Conservation (phyloP, 768 basidiomycete genomes). For the Termitomyces sp. region DNA sequence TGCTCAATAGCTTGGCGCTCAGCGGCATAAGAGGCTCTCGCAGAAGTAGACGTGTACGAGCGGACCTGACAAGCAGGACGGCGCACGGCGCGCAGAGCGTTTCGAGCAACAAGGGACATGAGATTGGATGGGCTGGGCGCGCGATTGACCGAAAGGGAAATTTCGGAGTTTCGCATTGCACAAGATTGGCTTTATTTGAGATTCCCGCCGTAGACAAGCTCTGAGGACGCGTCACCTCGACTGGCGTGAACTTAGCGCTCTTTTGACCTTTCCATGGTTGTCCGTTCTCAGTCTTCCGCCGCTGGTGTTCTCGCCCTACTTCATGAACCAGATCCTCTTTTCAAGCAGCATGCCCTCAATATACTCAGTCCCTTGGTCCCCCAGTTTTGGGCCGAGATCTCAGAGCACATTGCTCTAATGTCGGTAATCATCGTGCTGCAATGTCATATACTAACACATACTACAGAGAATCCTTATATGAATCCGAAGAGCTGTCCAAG, state of each 20-base stretch:
- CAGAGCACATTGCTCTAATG: constrained; percentile 90
- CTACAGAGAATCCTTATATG: constrained; percentile 84
- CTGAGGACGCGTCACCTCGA: constrained; percentile 42
- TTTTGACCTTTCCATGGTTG: constrained; percentile 49
- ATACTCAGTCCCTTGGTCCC: constrained; percentile 81
- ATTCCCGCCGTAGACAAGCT: constrained; percentile 23
- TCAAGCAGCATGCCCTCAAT: constrained; percentile 90
- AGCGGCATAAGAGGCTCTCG: constrained; percentile 39
- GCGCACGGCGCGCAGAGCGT: constrained; percentile 43
- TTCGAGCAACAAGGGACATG: constrained; percentile 53
- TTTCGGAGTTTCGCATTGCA: constrained; percentile 29
- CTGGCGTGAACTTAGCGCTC: constrained; percentile 9
- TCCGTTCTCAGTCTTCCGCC: constrained; percentile 73
- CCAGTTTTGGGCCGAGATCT: constrained; percentile 98
- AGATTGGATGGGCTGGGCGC: constrained; percentile 6
- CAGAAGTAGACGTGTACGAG: constrained; percentile 37
- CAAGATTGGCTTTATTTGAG: constrained; percentile 30
- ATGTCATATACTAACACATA: constrained; percentile 10
- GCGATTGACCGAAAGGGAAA: constrained; percentile 23
- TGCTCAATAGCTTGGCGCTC: constrained; percentile 56
- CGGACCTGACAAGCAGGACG: constrained; percentile 42
- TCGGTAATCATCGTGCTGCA: constrained; percentile 36
- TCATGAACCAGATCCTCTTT: constrained; percentile 79
- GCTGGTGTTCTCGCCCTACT: constrained; percentile 91
- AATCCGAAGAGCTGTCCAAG: constrained; percentile 71